Conservation (phyloP, 805 yeast genomes). For the Starmerella bombicola region DNA sequence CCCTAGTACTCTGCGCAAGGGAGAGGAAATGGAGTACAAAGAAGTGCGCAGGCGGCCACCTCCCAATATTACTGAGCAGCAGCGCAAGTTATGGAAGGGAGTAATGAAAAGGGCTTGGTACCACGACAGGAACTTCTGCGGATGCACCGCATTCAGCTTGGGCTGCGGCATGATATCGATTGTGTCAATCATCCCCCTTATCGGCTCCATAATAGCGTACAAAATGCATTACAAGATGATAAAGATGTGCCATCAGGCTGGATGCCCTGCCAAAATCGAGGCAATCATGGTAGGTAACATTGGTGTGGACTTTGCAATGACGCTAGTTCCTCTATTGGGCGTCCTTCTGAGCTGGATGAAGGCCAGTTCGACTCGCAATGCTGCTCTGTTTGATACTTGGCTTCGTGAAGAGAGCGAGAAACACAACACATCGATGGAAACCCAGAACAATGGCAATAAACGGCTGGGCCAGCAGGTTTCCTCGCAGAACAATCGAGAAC, state of each 20-base stretch:
- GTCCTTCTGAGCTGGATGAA: conserved; percentile 66
- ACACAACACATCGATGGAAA: neutral
- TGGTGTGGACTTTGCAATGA: conserved; percentile 55
- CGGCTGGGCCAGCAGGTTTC: conserved; percentile 9
- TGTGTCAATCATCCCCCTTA: conserved; percentile 55
- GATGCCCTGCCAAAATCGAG: conserved; percentile 45
- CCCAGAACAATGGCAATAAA: conserved; percentile 6
- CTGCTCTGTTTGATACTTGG: conserved; percentile 59
- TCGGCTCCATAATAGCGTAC: conserved; percentile 81
- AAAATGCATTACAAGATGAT: conserved; percentile 61
- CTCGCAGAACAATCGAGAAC: neutral
- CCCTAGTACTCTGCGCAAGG: conserved; percentile 3
- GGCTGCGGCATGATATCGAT: conserved; percentile 73
- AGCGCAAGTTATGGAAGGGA: conserved; percentile 55
- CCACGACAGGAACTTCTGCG: conserved; percentile 61
- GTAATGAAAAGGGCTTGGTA: conserved; percentile 75
- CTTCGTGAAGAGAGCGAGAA: conserved; percentile 22
- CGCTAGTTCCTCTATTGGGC: conserved; percentile 74
- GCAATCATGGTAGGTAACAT: conserved; percentile 71
- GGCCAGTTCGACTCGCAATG: conserved; percentile 80
- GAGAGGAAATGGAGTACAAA: conserved; percentile 40
- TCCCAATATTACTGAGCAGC: conserved; percentile 42
- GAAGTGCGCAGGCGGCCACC: conserved; percentile 34
- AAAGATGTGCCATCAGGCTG: conserved; percentile 44
- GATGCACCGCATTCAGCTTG: conserved; percentile 42